These are phyloP conservation scores for Zopfia rhizophila DNA, from an alignment of 2,329 filamentous ascomycete species.

Conservation along the genomic window DNA sequence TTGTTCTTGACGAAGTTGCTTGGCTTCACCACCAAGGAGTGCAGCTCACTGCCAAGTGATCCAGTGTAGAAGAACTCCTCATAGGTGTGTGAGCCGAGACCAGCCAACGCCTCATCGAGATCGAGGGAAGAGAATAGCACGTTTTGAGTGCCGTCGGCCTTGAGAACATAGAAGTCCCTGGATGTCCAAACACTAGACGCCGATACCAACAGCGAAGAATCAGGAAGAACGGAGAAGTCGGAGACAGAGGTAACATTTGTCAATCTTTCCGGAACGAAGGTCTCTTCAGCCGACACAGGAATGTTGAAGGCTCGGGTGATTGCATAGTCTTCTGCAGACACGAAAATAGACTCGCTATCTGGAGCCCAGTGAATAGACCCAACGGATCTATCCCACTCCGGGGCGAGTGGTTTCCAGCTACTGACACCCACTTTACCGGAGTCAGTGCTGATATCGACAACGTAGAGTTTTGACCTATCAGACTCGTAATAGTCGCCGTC, in stretches of 20 bases:
- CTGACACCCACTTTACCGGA: constrained; percentile 10
- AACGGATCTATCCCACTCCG: constrained; percentile 1
- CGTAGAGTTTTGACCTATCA: constrained; percentile 69
- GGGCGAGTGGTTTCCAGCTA: constrained; percentile 1
- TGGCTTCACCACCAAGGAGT: constrained; percentile 71
- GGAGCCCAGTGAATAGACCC: constrained; percentile 2
- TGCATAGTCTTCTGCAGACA: constrained; percentile 1
- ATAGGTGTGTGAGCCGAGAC: constrained; percentile 68
- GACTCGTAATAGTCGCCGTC: constrained; percentile 73
- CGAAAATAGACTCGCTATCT: neutral
- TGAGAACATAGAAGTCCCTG: constrained; percentile 6
- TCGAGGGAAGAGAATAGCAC: constrained; percentile 66
- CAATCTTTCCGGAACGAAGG: constrained; percentile 48
- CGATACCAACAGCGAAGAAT: constrained; percentile 59
- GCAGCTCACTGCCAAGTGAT: constrained; percentile 68
- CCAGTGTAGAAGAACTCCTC: constrained; percentile 74
- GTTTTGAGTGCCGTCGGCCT: constrained; percentile 35
- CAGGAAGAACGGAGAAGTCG: constrained; percentile 64
- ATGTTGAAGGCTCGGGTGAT: constrained; percentile 63
- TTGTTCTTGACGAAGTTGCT: constrained; percentile 70
- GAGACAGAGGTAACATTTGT: constrained; percentile 49
- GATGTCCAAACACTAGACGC: constrained; percentile 11
- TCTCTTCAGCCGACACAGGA: constrained; percentile 65
- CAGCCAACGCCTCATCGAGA: constrained; percentile 70
- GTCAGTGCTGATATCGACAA: neutral